Evolutionary conservation across 1,139 yeast species (phyloP).

Genomic region (Hansenula anomala): DNA sequence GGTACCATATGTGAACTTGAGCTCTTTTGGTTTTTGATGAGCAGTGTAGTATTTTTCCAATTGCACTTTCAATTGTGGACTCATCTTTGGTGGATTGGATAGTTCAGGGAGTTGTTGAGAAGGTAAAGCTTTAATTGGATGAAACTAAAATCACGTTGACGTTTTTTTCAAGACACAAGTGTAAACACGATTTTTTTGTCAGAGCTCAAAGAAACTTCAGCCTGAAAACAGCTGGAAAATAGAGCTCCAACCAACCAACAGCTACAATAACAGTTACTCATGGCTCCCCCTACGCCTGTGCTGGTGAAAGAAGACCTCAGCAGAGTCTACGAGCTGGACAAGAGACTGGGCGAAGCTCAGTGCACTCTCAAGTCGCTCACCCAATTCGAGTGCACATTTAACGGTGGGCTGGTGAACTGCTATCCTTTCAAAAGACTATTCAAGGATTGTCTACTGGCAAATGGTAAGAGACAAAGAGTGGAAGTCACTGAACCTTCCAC

Average conservation of each 20-base stretch:
- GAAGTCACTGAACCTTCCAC: constrained; percentile 23
- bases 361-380: constrained; percentile 25
- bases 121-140: too few species aligned
- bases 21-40: constrained; percentile 40
- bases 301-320: constrained; percentile 20
- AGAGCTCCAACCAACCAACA: too few species aligned
- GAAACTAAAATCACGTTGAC: too few species aligned
- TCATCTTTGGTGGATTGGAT: constrained; percentile 6
- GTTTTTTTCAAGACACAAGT: too few species aligned
- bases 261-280: too few species aligned
- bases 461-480: constrained; percentile 15
- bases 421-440: constrained; percentile 51
- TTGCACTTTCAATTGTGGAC: constrained; percentile 9
- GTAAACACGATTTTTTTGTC: too few species aligned
- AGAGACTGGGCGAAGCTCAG: constrained; percentile 5
- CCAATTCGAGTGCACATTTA: constrained; percentile 26
- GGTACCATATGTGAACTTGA: constrained; percentile 73
- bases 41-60: constrained; percentile 11
- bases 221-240: too few species aligned
- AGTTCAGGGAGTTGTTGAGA: too few species aligned
- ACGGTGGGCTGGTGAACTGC: constrained; percentile 40
- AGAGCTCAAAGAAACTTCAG: too few species aligned
- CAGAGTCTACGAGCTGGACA: constrained; percentile 8
- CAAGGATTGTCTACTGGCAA: constrained; percentile 39
- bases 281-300: constrained; percentile 32